phyloP scores from a whole-genome alignment of 345 rosid species.

The Rhizophora apiculata region DNA sequence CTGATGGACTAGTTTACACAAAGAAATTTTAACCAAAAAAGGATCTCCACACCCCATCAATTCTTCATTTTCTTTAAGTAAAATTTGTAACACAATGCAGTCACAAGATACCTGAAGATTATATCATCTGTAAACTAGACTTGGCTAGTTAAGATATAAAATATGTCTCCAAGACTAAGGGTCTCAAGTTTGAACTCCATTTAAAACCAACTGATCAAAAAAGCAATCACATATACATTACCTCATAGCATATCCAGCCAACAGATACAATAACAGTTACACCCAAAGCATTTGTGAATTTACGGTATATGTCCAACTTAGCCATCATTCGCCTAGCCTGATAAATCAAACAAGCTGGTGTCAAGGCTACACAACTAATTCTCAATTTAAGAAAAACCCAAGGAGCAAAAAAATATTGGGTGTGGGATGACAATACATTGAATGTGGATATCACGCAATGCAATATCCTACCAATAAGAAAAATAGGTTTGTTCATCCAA shows the following conservation, averaged over 20 bases:
- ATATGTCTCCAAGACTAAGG: no score
- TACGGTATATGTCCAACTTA: slow-evolving; percentile 84
- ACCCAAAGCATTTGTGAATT: slow-evolving; percentile 94
- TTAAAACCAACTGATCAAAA: not conserved
- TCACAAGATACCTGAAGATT: not conserved
- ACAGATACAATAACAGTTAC: slow-evolving; percentile 87
- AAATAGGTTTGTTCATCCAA: not conserved
- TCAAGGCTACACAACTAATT: slow-evolving; percentile 2
- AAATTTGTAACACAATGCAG: not conserved
- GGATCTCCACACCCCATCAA: not conserved
- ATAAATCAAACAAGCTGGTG: slow-evolving; percentile 12
- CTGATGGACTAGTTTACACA: not conserved
- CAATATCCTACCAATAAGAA: no score
- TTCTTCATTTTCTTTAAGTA: not conserved
- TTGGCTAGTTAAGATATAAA: no score
- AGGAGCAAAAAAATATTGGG: no score
- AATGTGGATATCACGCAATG: no score
- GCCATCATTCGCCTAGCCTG: slow-evolving; percentile 81
- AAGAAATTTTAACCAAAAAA: not conserved
- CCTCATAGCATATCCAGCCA: slow-evolving; percentile 99
- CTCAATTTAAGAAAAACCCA: no score
- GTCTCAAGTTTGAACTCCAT: no score
- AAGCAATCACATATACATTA: slow-evolving; percentile 19
- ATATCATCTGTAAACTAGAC: no score
- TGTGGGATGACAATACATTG: no score